phyloP scores from a whole-genome alignment of 129 eudicot genomes.

The Dittrichia graveolens region DNA sequence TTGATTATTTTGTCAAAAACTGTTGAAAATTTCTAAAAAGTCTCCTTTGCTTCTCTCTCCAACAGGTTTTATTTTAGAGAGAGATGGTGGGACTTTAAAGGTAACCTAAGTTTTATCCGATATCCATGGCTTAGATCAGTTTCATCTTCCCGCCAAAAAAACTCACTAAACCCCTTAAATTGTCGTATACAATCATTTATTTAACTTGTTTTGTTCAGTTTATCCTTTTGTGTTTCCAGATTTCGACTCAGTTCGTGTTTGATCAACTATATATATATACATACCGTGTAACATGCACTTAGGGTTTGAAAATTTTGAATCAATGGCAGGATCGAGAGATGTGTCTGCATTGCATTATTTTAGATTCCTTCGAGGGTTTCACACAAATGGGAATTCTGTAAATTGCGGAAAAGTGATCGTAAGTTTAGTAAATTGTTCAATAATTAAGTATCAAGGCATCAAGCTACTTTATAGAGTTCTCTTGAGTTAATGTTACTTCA shows the following conservation, averaged over 20 bases:
- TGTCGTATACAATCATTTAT: neutral
- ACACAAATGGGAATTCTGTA: slow-evolving; percentile 7
- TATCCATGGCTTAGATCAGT: slow-evolving; percentile 22
- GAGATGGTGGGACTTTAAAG: slow-evolving; percentile 22
- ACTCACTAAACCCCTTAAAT: neutral
- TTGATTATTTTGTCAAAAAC: slow-evolving; percentile 32
- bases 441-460: neutral
- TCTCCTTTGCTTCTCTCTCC: neutral
- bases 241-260: neutral
- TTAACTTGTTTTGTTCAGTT: slow-evolving; percentile 8
- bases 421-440: neutral
- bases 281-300: slow-evolving; percentile 3
- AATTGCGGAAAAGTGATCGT: neutral
- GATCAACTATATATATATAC: slow-evolving; percentile 2
- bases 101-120: slow-evolving; percentile 18
- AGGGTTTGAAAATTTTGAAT: slow-evolving; percentile 29
- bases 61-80: slow-evolving; percentile 20
- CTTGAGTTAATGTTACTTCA: slow-evolving; percentile 4
- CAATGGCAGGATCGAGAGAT: slow-evolving; percentile 32
- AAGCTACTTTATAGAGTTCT: neutral
- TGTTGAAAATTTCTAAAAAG: slow-evolving; percentile 23
- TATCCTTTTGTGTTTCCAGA: neutral
- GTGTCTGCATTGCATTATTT: slow-evolving; percentile 20
- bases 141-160: slow-evolving; percentile 39
- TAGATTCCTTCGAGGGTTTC: slow-evolving; percentile 26